Percentiles rank a stretch among this genome's conserved stretches.
Evolutionary conservation across 768 basidiomycete species (phyloP).

Genomic region (Termitomyces sp.): DNA sequence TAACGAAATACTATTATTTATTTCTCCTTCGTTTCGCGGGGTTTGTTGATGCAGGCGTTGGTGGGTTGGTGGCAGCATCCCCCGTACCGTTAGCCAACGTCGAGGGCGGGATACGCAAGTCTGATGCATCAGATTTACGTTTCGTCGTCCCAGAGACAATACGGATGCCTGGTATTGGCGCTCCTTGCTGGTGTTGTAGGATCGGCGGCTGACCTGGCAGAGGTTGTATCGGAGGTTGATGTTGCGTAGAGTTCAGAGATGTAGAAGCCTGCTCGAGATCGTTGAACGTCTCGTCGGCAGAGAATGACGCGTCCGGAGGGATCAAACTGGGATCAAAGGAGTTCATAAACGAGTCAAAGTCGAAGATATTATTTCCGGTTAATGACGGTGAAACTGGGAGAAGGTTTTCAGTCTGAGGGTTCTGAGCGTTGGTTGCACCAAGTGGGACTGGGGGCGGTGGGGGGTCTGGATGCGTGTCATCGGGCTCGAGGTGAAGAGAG

Average conservation of each 20-base stretch:
- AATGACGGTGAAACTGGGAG: neutral
- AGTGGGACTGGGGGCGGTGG: neutral
- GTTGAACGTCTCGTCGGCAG: conserved; percentile 5
- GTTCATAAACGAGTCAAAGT: conserved; percentile 16
- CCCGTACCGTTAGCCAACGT: neutral
- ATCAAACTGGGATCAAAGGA: conserved; percentile 2
- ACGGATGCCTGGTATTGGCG: conserved; percentile 10
- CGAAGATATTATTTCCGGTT: conserved; percentile 5
- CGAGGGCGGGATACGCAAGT: conserved; percentile 2
- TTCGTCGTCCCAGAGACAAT: conserved; percentile 6
- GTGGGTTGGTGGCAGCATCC: neutral
- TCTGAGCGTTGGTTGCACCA: neutral
- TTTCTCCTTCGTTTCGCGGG: conserved; percentile 17
- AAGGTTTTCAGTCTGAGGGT: neutral
- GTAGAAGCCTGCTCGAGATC: neutral
- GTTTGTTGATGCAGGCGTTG: neutral
- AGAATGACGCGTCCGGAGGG: neutral
- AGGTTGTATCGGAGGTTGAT: neutral
- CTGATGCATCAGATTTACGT: conserved; percentile 17
- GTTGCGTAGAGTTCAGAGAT: neutral
- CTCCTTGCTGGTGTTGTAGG: conserved; percentile 4
- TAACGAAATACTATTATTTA: conserved; percentile 9
- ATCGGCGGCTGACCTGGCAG: neutral
- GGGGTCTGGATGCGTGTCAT: conserved; percentile 3
- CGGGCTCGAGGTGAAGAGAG: conserved; percentile 6